These are phyloP conservation scores for Leptographium lundbergii DNA, from an alignment of 2,329 filamentous ascomycete genomes.

Conservation along the genomic window DNA sequence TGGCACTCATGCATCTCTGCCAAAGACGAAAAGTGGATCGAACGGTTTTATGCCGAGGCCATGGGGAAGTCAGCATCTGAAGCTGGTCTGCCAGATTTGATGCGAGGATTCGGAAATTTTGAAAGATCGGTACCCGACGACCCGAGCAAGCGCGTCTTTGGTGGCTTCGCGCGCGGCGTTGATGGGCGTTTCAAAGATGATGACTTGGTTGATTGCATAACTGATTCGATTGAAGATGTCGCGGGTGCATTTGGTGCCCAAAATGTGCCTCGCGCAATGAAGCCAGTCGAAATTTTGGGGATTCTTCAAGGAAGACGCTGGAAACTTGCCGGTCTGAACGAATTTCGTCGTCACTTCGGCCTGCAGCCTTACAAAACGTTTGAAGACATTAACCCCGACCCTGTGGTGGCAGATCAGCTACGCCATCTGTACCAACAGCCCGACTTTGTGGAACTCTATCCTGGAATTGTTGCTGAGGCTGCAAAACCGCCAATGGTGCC, in stretches of 20 bases:
- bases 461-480: slow-evolving; percentile 64
- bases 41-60: slow-evolving; percentile 51
- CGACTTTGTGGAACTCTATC: slow-evolving; percentile 70
- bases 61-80: slow-evolving; percentile 46
- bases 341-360: slow-evolving; percentile 73
- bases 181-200: slow-evolving; percentile 65
- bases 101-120: slow-evolving; percentile 49
- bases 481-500: slow-evolving; percentile 61
- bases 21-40: slow-evolving; percentile 70
- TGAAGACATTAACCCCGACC: slow-evolving; percentile 73
- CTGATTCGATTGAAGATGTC: slow-evolving; percentile 61
- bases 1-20: slow-evolving; percentile 73
- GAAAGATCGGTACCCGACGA: slow-evolving; percentile 50
- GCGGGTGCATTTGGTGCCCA: slow-evolving; percentile 61
- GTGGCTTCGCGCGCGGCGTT: slow-evolving; percentile 46
- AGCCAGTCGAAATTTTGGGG: slow-evolving; percentile 65
- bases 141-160: slow-evolving; percentile 56
- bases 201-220: slow-evolving; percentile 59
- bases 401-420: slow-evolving; percentile 52
- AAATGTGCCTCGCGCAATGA: slow-evolving; percentile 62
- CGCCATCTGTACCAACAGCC: slow-evolving; percentile 62
- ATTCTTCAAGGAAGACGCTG: slow-evolving; percentile 67
- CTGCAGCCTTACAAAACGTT: slow-evolving; percentile 65
- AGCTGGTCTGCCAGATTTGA: slow-evolving; percentile 47
- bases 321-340: slow-evolving; percentile 69